Percentiles rank a stretch among this genome's conserved stretches.
Conservation (phyloP, 306 rosid genomes). For the Malus sieversii region DNA sequence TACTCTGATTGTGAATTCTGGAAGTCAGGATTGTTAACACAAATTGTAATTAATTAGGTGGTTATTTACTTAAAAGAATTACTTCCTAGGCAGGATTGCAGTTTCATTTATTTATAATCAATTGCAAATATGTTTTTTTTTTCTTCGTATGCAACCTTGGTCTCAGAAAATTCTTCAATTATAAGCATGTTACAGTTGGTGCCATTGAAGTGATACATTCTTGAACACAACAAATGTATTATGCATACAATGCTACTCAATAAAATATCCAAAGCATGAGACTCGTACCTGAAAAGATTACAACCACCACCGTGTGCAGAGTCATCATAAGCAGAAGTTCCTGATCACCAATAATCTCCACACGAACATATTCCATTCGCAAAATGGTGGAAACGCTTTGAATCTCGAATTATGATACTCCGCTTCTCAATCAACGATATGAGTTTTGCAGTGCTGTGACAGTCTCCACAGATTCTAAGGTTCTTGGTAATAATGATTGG, state of each 20-base stretch:
- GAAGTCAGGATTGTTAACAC: too few relatives aligned
- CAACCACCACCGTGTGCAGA: background rate
- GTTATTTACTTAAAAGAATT: too few relatives aligned
- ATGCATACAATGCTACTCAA: background rate
- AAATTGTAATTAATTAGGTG: too few relatives aligned
- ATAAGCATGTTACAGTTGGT: too few relatives aligned
- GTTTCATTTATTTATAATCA: too few relatives aligned
- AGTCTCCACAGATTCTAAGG: slow-evolving; percentile 67
- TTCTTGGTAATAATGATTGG: slow-evolving; percentile 56
- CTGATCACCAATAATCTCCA: slow-evolving; percentile 60
- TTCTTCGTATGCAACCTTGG: too few relatives aligned
- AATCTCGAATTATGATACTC: slow-evolving; percentile 52
- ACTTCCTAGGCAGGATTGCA: too few relatives aligned
- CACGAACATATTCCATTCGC: slow-evolving; percentile 54
- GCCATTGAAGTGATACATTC: too few relatives aligned
- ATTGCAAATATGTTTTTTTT: too few relatives aligned
- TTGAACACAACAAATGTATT: background rate
- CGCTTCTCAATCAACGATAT: slow-evolving; percentile 52
- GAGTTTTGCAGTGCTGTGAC: slow-evolving; percentile 55
- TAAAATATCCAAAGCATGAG: background rate
- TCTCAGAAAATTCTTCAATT: too few relatives aligned
- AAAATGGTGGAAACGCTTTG: slow-evolving; percentile 76
- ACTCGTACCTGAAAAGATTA: background rate
- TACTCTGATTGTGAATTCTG: too few relatives aligned
- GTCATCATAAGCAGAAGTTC: background rate